These are phyloP conservation scores for Thelephora aurantiotincta DNA, from an alignment of 768 basidiomycete genomes.

Conservation along the genomic window DNA sequence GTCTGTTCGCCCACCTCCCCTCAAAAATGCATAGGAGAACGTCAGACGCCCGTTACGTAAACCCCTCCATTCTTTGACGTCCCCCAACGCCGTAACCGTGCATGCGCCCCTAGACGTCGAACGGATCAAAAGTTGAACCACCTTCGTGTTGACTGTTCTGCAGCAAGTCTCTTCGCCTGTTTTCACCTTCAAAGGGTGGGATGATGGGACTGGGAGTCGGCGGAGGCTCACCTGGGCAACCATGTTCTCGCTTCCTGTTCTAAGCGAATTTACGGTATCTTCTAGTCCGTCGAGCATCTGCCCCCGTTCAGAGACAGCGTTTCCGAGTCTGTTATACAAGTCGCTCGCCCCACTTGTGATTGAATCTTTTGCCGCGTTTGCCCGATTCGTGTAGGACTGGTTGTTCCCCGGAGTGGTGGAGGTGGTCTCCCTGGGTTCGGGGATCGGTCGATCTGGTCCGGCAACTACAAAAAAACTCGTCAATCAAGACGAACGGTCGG, in stretches of 20 bases:
- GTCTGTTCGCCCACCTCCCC: too few species aligned
- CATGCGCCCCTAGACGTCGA: too few species aligned
- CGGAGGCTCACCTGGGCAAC: slow-evolving; percentile 34
- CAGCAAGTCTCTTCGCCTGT: slow-evolving; percentile 50
- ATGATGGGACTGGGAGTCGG: not conserved
- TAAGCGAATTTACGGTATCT: slow-evolving; percentile 48
- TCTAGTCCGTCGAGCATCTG: slow-evolving; percentile 48
- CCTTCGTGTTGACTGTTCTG: slow-evolving; percentile 46
- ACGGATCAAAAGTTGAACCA: slow-evolving; percentile 38
- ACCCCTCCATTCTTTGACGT: too few species aligned
- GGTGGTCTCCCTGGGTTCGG: slow-evolving; percentile 14
- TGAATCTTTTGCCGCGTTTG: slow-evolving; percentile 9
- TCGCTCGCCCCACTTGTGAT: slow-evolving; percentile 13
- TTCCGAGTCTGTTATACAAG: slow-evolving; percentile 19
- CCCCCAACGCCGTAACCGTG: too few species aligned
- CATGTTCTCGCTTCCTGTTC: slow-evolving; percentile 54
- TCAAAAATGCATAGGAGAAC: too few species aligned
- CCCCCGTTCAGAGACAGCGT: slow-evolving; percentile 51
- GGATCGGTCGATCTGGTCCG: slow-evolving; percentile 47
- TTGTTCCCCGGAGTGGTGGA: slow-evolving; percentile 4
- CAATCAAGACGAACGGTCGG: not conserved
- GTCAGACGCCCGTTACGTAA: too few species aligned
- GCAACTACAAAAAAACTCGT: slow-evolving; percentile 29
- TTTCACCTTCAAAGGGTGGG: not conserved
- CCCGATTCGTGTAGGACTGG: slow-evolving; percentile 3